phyloP scores from a whole-genome alignment of 169 alveolate species.

The Eimeria maxima region DNA sequence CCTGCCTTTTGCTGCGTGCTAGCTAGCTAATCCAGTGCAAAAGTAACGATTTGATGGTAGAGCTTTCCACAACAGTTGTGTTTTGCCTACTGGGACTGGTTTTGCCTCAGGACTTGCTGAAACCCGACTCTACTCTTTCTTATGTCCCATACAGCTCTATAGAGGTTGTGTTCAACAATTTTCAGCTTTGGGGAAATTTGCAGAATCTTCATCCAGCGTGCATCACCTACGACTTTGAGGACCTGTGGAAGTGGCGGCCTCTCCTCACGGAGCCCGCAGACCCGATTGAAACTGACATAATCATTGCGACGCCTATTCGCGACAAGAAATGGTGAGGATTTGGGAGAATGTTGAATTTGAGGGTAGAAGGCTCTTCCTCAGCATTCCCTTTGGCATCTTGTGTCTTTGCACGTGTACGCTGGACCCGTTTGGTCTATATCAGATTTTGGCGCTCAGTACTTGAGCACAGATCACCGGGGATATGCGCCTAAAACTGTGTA shows the following conservation, averaged over 20 bases:
- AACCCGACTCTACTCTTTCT: conserved; percentile 82
- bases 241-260: conserved; percentile 85
- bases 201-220: conserved; percentile 88
- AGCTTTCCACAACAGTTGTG: not conserved
- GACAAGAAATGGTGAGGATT: conserved; percentile 68
- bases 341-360: not conserved
- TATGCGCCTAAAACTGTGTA: not conserved
- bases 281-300: conserved; percentile 82
- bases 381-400: not conserved
- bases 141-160: conserved; percentile 87
- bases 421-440: not conserved
- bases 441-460: not conserved
- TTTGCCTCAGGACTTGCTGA: conserved; percentile 28
- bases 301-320: conserved; percentile 77
- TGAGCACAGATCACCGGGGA: not conserved
- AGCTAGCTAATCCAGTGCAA: not conserved
- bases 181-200: conserved; percentile 87
- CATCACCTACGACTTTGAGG: conserved; percentile 85
- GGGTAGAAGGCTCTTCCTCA: not conserved
- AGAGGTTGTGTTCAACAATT: conserved; percentile 87
- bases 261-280: conserved; percentile 81
- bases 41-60: not conserved
- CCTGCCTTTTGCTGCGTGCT: not conserved
- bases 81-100: not conserved
- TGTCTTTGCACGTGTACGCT: not conserved